These are phyloP conservation scores for Plantago lanceolata DNA, from an alignment of 305 asterid species.

Conservation along the genomic window DNA sequence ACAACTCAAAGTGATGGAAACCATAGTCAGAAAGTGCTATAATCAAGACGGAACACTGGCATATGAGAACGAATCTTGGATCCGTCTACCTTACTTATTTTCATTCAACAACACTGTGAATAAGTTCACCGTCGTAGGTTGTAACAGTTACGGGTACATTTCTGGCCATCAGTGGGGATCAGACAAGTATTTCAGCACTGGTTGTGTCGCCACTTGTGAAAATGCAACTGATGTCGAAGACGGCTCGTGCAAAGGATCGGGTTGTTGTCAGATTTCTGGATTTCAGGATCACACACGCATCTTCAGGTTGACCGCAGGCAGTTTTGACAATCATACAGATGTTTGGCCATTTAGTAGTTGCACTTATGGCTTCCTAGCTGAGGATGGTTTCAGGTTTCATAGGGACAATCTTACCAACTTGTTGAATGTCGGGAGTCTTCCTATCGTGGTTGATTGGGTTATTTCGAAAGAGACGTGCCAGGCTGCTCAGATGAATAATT, in stretches of 20 bases:
- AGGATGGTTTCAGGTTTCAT: conserved; percentile 19
- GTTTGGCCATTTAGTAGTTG: conserved; percentile 21
- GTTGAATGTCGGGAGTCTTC: neutral
- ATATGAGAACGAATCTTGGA: neutral
- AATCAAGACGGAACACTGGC: conserved; percentile 7
- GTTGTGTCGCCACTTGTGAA: conserved; percentile 25
- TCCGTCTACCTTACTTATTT: conserved; percentile 23
- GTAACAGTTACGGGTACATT: too few relatives aligned
- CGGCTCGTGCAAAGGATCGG: conserved; percentile 29
- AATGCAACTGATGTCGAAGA: conserved; percentile 11
- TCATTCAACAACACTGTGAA: conserved; percentile 25
- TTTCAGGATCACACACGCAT: conserved; percentile 5
- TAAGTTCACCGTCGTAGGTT: conserved; percentile 30
- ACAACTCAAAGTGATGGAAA: conserved; percentile 10
- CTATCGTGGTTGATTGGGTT: conserved; percentile 8
- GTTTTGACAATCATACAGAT: conserved; percentile 22
- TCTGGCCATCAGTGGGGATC: neutral
- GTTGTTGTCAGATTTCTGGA: conserved; percentile 29
- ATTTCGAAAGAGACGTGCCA: neutral
- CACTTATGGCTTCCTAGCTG: conserved; percentile 14
- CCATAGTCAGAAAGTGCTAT: conserved; percentile 25
- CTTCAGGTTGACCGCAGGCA: neutral
- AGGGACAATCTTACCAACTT: conserved; percentile 1
- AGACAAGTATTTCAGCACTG: conserved; percentile 18
- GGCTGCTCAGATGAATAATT: neutral